phyloP scores from a whole-genome alignment of 768 basidiomycete species.

The Suillus cothurnatus region DNA sequence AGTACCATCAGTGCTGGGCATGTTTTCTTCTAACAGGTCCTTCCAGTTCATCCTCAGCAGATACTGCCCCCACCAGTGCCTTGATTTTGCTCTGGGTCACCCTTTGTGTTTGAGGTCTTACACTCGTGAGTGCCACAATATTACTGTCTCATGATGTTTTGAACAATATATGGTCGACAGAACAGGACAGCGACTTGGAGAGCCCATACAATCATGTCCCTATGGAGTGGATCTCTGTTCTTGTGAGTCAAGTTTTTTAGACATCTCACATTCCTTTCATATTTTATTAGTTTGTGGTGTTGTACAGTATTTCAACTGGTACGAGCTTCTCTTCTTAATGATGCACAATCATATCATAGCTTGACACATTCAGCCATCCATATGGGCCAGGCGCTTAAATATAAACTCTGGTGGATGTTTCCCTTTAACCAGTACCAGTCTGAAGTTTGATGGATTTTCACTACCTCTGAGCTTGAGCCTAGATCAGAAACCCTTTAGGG shows the following conservation, averaged over 20 bases:
- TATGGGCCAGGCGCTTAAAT: slow-evolving; percentile 44
- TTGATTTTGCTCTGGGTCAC: not conserved
- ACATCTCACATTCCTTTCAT: not conserved
- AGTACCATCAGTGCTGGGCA: not conserved
- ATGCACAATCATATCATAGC: not conserved
- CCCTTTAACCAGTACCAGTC: too few relatives aligned
- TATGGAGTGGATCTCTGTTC: slow-evolving; percentile 37
- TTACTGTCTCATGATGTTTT: too few relatives aligned
- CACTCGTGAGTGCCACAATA: not conserved
- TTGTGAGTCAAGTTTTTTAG: slow-evolving; percentile 13
- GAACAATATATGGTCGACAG: not conserved
- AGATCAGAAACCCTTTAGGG: too few relatives aligned
- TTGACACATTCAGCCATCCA: slow-evolving; percentile 42
- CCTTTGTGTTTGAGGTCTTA: not conserved
- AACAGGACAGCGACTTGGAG: not conserved
- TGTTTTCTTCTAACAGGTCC: not conserved
- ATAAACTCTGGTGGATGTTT: slow-evolving; percentile 54
- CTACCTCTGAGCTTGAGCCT: too few relatives aligned
- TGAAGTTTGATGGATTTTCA: too few relatives aligned
- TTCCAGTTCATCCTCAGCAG: not conserved
- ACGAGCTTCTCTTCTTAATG: slow-evolving; percentile 10
- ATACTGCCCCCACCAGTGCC: not conserved
- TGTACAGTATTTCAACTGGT: slow-evolving; percentile 46
- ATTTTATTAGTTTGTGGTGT: slow-evolving; percentile 32
- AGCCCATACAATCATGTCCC: slow-evolving; percentile 43